These are phyloP conservation scores for Ceratocystis cacaofunesta DNA, from an alignment of 2,329 filamentous ascomycete species.

Conservation along the genomic window DNA sequence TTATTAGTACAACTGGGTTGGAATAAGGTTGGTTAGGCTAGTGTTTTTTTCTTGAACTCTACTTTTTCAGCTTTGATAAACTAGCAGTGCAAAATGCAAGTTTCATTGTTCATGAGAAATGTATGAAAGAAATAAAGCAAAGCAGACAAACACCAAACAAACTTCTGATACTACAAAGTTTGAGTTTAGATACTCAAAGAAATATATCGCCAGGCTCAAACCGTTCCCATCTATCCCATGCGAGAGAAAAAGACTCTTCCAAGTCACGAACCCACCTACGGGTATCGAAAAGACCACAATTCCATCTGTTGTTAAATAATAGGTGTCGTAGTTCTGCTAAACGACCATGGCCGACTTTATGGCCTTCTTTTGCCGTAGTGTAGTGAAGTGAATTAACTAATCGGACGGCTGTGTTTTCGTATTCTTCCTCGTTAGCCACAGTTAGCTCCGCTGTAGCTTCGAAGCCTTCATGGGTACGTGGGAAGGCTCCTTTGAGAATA, in stretches of 20 bases:
- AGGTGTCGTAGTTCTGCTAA: conserved; percentile 65
- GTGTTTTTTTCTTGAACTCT: too few relatives aligned
- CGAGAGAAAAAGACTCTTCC: conserved; percentile 74
- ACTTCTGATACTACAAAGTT: background rate
- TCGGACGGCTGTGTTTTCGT: conserved; percentile 61
- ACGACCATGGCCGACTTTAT: conserved; percentile 47
- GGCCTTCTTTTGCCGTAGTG: conserved; percentile 27
- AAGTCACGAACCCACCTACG: conserved; percentile 79
- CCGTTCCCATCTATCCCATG: conserved; percentile 76
- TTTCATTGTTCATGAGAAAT: background rate
- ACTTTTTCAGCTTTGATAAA: too few relatives aligned
- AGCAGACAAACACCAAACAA: background rate
- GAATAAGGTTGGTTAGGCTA: too few relatives aligned
- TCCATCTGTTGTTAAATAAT: conserved; percentile 72
- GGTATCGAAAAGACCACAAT: conserved; percentile 80
- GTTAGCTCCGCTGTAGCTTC: conserved; percentile 62
- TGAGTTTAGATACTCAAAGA: conserved; percentile 32
- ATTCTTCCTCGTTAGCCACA: conserved; percentile 61
- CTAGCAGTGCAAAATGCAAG: too few relatives aligned
- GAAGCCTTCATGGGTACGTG: conserved; percentile 51
- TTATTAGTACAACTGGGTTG: too few relatives aligned
- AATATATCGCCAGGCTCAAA: conserved; percentile 90
- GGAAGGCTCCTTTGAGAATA: conserved; percentile 78
- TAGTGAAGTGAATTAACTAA: conserved; percentile 54
- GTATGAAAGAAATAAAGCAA: background rate